phyloP scores from a whole-genome alignment of 331 rosid genomes.

The Malus hybrid region DNA sequence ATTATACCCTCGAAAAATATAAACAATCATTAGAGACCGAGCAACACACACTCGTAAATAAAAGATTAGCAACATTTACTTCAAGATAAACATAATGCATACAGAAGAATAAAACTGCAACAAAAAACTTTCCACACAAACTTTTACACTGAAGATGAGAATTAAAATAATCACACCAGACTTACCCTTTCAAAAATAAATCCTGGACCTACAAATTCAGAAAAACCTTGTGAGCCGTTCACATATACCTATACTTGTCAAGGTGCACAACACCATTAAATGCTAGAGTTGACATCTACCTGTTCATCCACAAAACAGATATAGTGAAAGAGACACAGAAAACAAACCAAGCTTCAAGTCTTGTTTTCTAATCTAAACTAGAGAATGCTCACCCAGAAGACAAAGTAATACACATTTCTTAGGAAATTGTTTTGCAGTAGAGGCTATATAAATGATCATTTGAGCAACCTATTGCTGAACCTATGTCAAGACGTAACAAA shows the following conservation, averaged over 20 bases:
- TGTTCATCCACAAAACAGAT: background rate
- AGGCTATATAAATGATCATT: too few species aligned
- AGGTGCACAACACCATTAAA: constrained; percentile 2
- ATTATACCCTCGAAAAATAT: too few species aligned
- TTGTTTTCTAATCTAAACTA: too few species aligned
- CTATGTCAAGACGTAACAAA: too few species aligned
- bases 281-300: background rate
- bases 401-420: too few species aligned
- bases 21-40: background rate
- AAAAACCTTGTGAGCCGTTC: constrained; percentile 86
- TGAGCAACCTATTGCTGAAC: too few species aligned
- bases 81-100: background rate
- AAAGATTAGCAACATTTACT: background rate
- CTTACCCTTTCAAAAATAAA: constrained; percentile 92
- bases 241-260: constrained; percentile 49
- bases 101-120: too few species aligned
- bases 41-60: background rate
- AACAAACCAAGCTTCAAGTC: too few species aligned
- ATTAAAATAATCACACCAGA: background rate
- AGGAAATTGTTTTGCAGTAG: too few species aligned
- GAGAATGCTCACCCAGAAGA: too few species aligned
- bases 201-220: constrained; percentile 89
- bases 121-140: too few species aligned
- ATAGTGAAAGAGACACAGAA: background rate
- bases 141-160: too few species aligned